Conservation (phyloP, 257 asterid genomes). For the Solanum bukasovii region DNA sequence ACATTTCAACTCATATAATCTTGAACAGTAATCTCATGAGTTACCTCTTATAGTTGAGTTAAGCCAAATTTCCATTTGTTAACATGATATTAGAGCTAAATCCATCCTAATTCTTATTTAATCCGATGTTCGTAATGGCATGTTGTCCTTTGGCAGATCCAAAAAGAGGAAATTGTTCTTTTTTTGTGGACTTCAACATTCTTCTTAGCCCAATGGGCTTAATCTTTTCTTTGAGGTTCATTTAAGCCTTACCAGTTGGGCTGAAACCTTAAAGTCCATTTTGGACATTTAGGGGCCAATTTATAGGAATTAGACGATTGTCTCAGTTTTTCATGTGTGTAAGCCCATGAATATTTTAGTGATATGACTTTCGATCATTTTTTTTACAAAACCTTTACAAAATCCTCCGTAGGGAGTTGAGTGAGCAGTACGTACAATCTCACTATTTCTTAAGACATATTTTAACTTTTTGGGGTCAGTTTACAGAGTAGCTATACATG, state of each 20-base stretch:
- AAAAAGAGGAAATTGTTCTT: background rate
- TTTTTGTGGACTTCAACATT: background rate
- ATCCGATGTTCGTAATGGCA: background rate
- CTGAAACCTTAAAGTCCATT: background rate
- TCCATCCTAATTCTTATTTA: background rate
- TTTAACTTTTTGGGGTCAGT: too few relatives aligned
- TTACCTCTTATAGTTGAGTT: background rate
- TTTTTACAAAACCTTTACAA: fast-evolving
- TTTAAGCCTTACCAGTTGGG: background rate
- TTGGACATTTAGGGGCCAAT: too few relatives aligned
- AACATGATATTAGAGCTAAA: background rate
- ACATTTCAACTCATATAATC: background rate
- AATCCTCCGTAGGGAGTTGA: too few relatives aligned
- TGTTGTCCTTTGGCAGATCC: background rate
- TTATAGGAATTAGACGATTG: too few relatives aligned
- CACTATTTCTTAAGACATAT: too few relatives aligned
- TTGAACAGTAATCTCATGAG: background rate
- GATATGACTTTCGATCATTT: fast-evolving
- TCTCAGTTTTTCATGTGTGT: too few relatives aligned
- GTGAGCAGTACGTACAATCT: too few relatives aligned
- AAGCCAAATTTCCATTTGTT: background rate
- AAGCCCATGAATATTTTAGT: too few relatives aligned
- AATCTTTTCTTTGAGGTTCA: background rate
- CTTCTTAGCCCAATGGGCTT: background rate
- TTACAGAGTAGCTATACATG: too few relatives aligned